phyloP scores from a whole-genome alignment of 257 asterid genomes.

The Solanum dulcamara region DNA sequence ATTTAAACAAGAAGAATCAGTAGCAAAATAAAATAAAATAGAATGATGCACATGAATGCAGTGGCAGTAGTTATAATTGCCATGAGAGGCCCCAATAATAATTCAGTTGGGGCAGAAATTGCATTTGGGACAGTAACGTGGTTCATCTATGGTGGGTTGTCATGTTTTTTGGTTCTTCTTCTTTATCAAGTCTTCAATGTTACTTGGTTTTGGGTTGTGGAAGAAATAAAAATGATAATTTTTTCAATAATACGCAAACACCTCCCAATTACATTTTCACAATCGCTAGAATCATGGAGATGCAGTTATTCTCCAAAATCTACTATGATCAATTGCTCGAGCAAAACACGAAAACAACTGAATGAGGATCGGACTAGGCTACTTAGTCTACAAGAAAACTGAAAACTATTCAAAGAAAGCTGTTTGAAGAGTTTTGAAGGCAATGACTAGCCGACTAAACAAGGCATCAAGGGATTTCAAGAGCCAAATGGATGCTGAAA shows the following conservation, averaged over 20 bases:
- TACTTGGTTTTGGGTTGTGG: too few relatives aligned
- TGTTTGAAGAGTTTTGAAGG: not conserved
- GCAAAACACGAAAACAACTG: not conserved
- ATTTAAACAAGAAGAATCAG: not conserved
- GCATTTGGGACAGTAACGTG: constrained; percentile 68
- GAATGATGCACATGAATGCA: constrained; percentile 47
- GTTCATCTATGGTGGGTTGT: constrained; percentile 63
- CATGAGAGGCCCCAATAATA: constrained; percentile 12
- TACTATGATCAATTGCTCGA: not conserved
- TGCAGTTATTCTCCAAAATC: not conserved
- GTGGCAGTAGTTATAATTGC: constrained; percentile 36
- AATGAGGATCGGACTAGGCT: not conserved
- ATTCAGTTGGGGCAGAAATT: constrained; percentile 45
- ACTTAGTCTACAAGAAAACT: not conserved
- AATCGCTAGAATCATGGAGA: too few relatives aligned
- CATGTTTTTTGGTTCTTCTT: constrained; percentile 72
- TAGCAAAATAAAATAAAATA: not conserved
- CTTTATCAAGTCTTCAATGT: too few relatives aligned
- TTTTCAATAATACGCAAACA: too few relatives aligned
- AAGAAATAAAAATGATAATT: too few relatives aligned
- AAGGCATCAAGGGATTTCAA: not conserved
- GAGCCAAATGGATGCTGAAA: not conserved
- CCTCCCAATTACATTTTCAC: too few relatives aligned
- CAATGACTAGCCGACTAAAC: not conserved
- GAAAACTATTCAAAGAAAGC: not conserved